Evolutionary conservation across 2,329 filamentous ascomycete genomes (phyloP).

Genomic region (Sclerotinia borealis): DNA sequence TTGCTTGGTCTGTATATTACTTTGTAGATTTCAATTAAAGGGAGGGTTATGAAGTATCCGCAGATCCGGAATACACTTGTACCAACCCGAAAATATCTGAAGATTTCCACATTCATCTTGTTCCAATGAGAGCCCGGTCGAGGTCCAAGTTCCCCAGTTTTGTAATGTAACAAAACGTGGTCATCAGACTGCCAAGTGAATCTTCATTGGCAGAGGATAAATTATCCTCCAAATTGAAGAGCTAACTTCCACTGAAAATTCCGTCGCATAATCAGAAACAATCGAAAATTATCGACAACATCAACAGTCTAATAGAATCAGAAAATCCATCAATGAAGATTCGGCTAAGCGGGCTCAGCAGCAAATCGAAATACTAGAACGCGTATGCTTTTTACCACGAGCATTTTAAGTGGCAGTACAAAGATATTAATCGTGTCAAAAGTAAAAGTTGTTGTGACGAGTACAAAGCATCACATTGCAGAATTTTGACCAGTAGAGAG

Average conservation of each 20-base stretch:
- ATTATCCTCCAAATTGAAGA: constrained; percentile 1
- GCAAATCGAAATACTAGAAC: neutral
- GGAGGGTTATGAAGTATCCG: neutral
- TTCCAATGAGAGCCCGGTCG: neutral
- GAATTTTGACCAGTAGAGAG: neutral
- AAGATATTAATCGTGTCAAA: neutral
- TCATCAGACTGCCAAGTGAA: neutral
- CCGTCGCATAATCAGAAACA: neutral
- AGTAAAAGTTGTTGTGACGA: neutral
- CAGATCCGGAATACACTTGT: neutral
- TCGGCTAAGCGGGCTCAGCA: neutral
- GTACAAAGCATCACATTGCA: neutral
- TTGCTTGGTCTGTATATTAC: neutral
- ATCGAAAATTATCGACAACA: neutral
- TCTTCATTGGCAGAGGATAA: neutral
- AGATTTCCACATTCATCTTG: neutral
- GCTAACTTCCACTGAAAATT: neutral
- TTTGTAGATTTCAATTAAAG: neutral
- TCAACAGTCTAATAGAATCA: neutral
- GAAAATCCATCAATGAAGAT: neutral
- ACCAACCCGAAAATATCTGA: neutral
- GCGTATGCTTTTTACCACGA: neutral
- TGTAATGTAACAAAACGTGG: neutral
- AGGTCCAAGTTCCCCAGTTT: neutral
- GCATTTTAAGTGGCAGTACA: neutral